phyloP scores from a whole-genome alignment of 352 stramenopile species.

The Globisporangium middletonii region DNA sequence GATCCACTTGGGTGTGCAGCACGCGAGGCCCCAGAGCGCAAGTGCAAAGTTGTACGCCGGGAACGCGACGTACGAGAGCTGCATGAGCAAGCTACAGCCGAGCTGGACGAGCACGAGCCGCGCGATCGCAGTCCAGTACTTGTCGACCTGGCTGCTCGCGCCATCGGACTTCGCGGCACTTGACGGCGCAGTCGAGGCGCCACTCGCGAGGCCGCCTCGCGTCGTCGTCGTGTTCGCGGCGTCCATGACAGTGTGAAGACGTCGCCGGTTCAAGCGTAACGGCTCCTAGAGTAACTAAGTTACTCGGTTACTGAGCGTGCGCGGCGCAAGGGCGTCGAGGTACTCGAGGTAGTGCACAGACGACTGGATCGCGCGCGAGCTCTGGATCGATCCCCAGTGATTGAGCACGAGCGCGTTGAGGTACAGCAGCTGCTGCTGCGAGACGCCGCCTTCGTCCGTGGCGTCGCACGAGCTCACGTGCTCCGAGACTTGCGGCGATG shows the following conservation, averaged over 20 bases:
- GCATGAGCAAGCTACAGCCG: slow-evolving; percentile 55
- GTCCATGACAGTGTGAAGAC: no score
- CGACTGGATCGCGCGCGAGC: slow-evolving; percentile 22
- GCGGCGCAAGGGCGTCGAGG: slow-evolving; percentile 21
- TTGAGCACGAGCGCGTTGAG: slow-evolving; percentile 58
- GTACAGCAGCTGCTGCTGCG: slow-evolving; percentile 43
- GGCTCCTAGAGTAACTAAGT: no score
- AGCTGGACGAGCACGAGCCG: slow-evolving; percentile 45
- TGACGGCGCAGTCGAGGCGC: background rate
- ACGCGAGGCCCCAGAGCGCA: slow-evolving; percentile 59
- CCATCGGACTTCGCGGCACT: background rate
- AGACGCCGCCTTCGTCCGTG: slow-evolving; percentile 20
- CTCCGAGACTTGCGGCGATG: slow-evolving; percentile 19
- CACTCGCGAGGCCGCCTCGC: no score
- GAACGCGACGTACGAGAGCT: slow-evolving; percentile 79
- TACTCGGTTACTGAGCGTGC: no score
- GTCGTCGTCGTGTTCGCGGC: no score
- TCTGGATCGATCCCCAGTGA: slow-evolving; percentile 36
- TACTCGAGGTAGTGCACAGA: slow-evolving; percentile 45
- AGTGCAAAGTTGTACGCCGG: slow-evolving; percentile 76
- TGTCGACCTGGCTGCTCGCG: slow-evolving; percentile 9
- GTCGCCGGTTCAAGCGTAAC: no score
- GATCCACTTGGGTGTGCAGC: slow-evolving; percentile 45
- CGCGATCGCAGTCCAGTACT: slow-evolving; percentile 38
- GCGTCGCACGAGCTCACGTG: slow-evolving; percentile 29